Base-by-base conservation (phyloP, 2,329 filamentous ascomycete species). In the Botrytis aclada region DNA sequence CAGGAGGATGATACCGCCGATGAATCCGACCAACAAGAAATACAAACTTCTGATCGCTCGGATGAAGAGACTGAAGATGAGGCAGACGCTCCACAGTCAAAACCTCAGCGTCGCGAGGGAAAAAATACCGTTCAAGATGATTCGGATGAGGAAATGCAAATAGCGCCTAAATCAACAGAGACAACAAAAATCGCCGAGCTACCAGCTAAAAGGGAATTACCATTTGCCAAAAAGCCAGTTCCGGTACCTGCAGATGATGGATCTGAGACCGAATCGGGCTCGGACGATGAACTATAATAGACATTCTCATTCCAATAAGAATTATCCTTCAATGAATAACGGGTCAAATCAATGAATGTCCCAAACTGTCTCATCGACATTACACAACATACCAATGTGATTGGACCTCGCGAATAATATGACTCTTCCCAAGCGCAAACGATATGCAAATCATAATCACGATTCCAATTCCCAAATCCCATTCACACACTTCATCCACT, bases 221-320 rank as follows among this genome's bases (percentile, higher is more conserved):
- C 77, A 9, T 77, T 79, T 64, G 58, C 74, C 14, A 74, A 70
- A 34, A 79, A 77, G 63, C 22, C 45, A 63, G n/a, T 60, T 63
- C 18, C 45, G 18, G 58, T 51, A 43, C 25, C 63, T 63, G 43
- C 39, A 70, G 65, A 51, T 34, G 77, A 77, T 32, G 77, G 75
- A n/a, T 79, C 77, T 43, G 79, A 79, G 34, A 80, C 79, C 4
- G 79, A 80, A 64, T 78, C 77, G 34, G 78, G 78, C 72, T 79
- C 77, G 25, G 78, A 79, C 72, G 76, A 79, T 73, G 79, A 80
- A 63, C 62, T 70, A 45, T 70, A 34, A 47, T 45, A 25, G 45
- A 67, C 58, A 18, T 51, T 45, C 39, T 29, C n/a, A 41, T 67
- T 66, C 41, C 47, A 20, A 61, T 43, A 69, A 41, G 29, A 37